Evolutionary conservation across 2,329 filamentous ascomycete species (phyloP), one percentile per base, ranked within the genome.

Genomic region (Aspergillus novoparasiticus): DNA sequence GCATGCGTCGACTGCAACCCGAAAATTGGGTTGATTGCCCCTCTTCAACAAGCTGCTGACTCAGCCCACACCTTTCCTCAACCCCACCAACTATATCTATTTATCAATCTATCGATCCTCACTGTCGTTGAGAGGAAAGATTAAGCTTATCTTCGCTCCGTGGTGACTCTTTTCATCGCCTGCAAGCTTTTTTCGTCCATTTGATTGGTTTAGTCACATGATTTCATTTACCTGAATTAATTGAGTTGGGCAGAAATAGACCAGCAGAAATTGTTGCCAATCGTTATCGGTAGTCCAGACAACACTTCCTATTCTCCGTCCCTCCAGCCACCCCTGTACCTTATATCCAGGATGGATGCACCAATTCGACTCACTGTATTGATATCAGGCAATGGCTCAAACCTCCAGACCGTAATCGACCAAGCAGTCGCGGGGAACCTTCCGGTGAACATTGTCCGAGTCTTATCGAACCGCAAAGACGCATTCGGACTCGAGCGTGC

Each of bases 321-420:
- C 26, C 34, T 11, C 32, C 34, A 39, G 12, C n/a, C 11, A 32
- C 8, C 6, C 6, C n/a, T 45, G 4, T 10, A 51, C 3, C 36
- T 23, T 23, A 36, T 28, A n/a, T 19, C 12, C 30, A 58, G 66
- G 57, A 78, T 78, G 76, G 41, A 70, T 32, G 59, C 72, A 10
- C 75, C 75, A 48, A 73, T 79, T 71, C 86, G 85, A 61, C 83
- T 91, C 69, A 84, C 89, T 58, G 87, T 92, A 69, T 86, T 92
- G 73, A 89, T 89, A 76, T 90, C 88, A 57, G 90, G 91, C 76
- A 89, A 85, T 68, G 92, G 92, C 70, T 88, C 89, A 45, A 94
- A 94, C 75, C 87, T 94, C 23, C 90, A 94, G 82, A 91, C 91
- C 62, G 84, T 96, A 58, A 89, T 90, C 72, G 86, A 90, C 75